A percentile compares a stretch with the other conserved stretches of the same genome.
Conservation (phyloP, 176 grass and related monocot species). For the Phragmites australis region DNA sequence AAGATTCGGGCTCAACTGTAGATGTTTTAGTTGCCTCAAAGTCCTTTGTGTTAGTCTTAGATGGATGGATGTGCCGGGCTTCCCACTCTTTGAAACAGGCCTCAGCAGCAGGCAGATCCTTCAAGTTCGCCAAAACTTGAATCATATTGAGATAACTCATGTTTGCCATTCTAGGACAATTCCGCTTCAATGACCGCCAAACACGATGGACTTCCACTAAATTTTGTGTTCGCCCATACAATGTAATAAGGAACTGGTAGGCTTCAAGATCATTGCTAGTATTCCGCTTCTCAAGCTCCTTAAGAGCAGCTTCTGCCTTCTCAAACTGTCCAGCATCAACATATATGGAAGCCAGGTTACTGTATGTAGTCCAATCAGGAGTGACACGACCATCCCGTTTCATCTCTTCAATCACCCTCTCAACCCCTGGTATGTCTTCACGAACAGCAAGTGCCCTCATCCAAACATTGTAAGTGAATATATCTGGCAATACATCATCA, state of each 20-base stretch:
- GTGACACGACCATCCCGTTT: constrained; percentile 80
- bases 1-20: constrained; percentile 21
- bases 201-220: constrained; percentile 81
- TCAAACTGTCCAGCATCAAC: constrained; percentile 66
- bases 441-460: constrained; percentile 77
- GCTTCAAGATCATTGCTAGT: constrained; percentile 60
- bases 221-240: constrained; percentile 80
- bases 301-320: constrained; percentile 83
- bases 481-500: constrained; percentile 73
- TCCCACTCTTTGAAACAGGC: constrained; percentile 95
- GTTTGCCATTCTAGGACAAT: constrained; percentile 63
- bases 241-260: constrained; percentile 93
- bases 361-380: constrained; percentile 98
- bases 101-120: constrained; percentile 87
- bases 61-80: constrained; percentile 40
- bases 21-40: constrained; percentile 7
- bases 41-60: constrained; percentile 22
- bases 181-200: constrained; percentile 79
- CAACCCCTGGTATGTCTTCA: constrained; percentile 72
- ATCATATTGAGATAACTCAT: constrained; percentile 99
- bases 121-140: constrained; percentile 77
- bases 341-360: constrained; percentile 94
- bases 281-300: constrained; percentile 87
- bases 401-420: constrained; percentile 96
- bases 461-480: constrained; percentile 94